phyloP scores from a whole-genome alignment of 371 early-diverging fungal genomes.

The Lichtheimia ramosa region DNA sequence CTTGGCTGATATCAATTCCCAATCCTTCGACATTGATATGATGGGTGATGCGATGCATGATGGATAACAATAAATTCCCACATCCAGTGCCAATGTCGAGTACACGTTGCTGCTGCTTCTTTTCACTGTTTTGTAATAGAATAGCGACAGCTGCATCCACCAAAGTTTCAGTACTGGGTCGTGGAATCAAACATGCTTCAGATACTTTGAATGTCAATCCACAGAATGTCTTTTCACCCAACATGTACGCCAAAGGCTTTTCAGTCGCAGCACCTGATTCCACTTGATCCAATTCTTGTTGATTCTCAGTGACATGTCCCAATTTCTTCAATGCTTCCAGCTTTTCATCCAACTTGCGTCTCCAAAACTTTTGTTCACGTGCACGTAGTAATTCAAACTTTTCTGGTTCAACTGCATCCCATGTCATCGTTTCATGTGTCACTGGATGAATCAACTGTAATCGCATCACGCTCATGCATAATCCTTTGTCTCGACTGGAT shows the following conservation, averaged over 20 bases:
- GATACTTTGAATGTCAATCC: slow-evolving; percentile 59
- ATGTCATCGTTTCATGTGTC: slow-evolving; percentile 9
- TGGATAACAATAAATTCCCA: slow-evolving; percentile 68
- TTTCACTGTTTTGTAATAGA: neutral
- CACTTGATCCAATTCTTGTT: slow-evolving; percentile 5
- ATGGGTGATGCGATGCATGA: slow-evolving; percentile 27
- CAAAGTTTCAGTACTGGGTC: slow-evolving; percentile 67
- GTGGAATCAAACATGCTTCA: slow-evolving; percentile 70
- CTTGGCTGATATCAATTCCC: slow-evolving; percentile 66
- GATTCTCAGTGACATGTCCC: slow-evolving; percentile 12
- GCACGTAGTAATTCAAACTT: slow-evolving; percentile 53
- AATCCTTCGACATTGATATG: slow-evolving; percentile 37
- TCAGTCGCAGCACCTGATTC: slow-evolving; percentile 23
- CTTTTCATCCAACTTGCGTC: slow-evolving; percentile 46
- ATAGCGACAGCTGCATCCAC: slow-evolving; percentile 43
- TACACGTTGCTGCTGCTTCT: slow-evolving; percentile 19
- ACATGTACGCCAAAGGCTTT: slow-evolving; percentile 59
- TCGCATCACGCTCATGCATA: slow-evolving; percentile 48
- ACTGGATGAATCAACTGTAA: slow-evolving; percentile 48
- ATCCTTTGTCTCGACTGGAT: slow-evolving; percentile 66
- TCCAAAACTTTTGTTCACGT: slow-evolving; percentile 63
- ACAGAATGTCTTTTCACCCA: slow-evolving; percentile 63
- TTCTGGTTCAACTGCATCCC: slow-evolving; percentile 36
- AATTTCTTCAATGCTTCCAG: slow-evolving; percentile 47
- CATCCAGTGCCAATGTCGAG: slow-evolving; percentile 80